These are phyloP conservation scores for Jaminaea rosea DNA, from an alignment of 1,284 basidiomycete genomes.

Conservation along the genomic window DNA sequence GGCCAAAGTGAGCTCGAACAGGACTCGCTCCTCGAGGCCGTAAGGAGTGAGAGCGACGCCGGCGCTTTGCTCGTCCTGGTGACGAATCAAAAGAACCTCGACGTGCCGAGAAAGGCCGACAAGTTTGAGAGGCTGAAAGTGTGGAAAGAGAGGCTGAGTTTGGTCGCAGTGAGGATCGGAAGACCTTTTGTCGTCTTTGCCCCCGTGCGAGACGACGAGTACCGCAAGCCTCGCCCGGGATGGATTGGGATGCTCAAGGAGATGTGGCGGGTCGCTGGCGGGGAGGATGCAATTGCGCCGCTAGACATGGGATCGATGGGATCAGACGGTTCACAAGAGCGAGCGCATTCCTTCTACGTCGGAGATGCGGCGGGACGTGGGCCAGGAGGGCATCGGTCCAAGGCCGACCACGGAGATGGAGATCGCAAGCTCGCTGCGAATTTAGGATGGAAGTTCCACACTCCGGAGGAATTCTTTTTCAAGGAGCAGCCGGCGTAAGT, in stretches of 20 bases:
- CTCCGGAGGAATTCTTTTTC: slow-evolving; percentile 42
- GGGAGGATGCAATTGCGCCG: not conserved
- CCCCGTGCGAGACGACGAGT: slow-evolving; percentile 27
- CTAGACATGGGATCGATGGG: too few relatives aligned
- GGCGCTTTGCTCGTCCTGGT: slow-evolving; percentile 20
- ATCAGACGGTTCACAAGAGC: not conserved
- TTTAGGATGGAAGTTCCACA: slow-evolving; percentile 33
- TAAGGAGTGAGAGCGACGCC: slow-evolving; percentile 4
- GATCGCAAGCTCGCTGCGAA: slow-evolving; percentile 43
- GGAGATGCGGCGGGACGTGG: slow-evolving; percentile 41
- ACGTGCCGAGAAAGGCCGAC: not conserved
- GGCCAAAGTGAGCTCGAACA: not conserved
- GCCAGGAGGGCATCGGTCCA: not conserved
- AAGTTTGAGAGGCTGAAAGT: slow-evolving; percentile 8
- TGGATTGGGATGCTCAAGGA: slow-evolving; percentile 14
- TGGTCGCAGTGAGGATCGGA: slow-evolving; percentile 19
- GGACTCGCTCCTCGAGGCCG: not conserved
- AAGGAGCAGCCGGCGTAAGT: not conserved
- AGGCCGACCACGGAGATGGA: slow-evolving; percentile 31
- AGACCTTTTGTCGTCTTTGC: slow-evolving; percentile 31
- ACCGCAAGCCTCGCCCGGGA: slow-evolving; percentile 32
- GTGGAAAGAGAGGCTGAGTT: slow-evolving; percentile 27
- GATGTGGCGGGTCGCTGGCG: slow-evolving; percentile 9
- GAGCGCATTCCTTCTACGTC: slow-evolving; percentile 37
- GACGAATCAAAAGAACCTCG: slow-evolving; percentile 27